Conservation (phyloP, 1,284 basidiomycete species). For the Taiwanofungus camphoratus region DNA sequence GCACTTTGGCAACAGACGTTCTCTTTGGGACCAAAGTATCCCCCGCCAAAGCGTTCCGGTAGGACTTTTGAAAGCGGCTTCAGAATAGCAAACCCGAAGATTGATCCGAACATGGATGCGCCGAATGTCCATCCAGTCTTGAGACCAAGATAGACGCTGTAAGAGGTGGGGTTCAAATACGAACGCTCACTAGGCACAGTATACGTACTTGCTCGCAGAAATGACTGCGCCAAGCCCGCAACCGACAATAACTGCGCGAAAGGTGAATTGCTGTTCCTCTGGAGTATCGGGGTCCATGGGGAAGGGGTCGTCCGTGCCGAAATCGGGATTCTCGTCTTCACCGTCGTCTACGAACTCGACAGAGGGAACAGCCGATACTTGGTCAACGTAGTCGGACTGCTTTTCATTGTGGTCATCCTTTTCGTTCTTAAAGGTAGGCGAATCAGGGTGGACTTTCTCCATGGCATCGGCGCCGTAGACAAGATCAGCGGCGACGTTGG, state of each 20-base stretch:
- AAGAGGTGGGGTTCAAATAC: neutral
- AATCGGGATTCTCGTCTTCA: slow-evolving; percentile 7
- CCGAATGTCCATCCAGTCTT: slow-evolving; percentile 15
- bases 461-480: neutral
- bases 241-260: slow-evolving; percentile 13
- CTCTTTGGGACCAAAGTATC: slow-evolving; percentile 13
- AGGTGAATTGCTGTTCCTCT: slow-evolving; percentile 18
- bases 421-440: neutral
- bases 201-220: slow-evolving; percentile 20
- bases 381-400: slow-evolving; percentile 4
- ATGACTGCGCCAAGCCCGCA: slow-evolving; percentile 12
- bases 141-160: slow-evolving; percentile 9
- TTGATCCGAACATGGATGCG: slow-evolving; percentile 7
- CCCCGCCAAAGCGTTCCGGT: slow-evolving; percentile 9
- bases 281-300: slow-evolving; percentile 16
- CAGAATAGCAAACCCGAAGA: slow-evolving; percentile 5
- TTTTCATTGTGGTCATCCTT: slow-evolving; percentile 5
- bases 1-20: slow-evolving; percentile 13
- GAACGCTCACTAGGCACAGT: no score
- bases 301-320: slow-evolving; percentile 18
- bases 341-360: slow-evolving; percentile 4
- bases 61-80: slow-evolving; percentile 9
- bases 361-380: slow-evolving; percentile 3
- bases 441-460: neutral
- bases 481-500: neutral